Conservation (phyloP, 2,329 filamentous ascomycete genomes). For the Sporothrix humicola region DNA sequence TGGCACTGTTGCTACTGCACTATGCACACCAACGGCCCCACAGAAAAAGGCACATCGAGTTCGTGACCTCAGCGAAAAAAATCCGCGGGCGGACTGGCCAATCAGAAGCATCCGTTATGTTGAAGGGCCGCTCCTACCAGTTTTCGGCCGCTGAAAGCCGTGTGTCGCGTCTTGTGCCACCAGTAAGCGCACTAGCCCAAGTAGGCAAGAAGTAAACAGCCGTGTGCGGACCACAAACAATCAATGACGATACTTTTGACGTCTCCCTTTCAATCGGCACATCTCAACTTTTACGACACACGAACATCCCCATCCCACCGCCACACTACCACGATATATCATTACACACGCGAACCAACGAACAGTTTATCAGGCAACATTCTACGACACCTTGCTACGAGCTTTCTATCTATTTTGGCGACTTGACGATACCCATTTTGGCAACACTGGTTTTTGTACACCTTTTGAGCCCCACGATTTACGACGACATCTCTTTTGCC, state of each 20-base stretch:
- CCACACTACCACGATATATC: background rate
- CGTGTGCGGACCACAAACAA: background rate
- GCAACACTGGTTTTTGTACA: background rate
- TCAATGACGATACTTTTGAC: background rate
- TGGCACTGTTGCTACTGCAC: background rate
- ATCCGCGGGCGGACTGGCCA: background rate
- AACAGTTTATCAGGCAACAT: background rate
- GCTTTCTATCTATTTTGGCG: background rate
- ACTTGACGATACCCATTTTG: background rate
- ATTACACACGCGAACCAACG: background rate
- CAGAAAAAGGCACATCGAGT: constrained; percentile 8
- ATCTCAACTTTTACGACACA: background rate
- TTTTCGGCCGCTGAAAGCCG: constrained; percentile 10
- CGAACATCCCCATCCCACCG: constrained; percentile 9
- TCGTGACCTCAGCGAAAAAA: constrained; percentile 24
- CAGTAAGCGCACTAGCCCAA: constrained; percentile 24
- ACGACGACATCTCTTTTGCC: background rate
- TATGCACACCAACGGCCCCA: constrained; percentile 12
- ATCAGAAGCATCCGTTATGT: background rate
- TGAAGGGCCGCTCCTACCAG: background rate
- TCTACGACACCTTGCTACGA: constrained; percentile 4
- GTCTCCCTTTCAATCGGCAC: background rate
- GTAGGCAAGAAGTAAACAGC: constrained; percentile 33
- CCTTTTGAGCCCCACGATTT: background rate
- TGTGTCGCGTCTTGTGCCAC: background rate